Base-by-base conservation (phyloP, 495 filamentous ascomycete species). In the Neurospora intermedia region DNA sequence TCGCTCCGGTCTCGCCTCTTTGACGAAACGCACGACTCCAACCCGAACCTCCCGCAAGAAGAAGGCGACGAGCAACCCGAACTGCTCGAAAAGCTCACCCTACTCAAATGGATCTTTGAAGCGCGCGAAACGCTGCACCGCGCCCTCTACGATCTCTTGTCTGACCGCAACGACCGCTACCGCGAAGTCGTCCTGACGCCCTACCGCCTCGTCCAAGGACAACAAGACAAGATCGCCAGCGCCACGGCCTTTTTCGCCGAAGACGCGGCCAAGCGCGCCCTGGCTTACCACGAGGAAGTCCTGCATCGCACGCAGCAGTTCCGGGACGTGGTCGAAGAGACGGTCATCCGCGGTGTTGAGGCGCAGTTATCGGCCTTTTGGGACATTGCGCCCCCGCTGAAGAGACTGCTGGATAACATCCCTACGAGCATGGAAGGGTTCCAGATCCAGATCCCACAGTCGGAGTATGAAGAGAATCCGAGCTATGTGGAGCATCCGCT, bases 41-140 rank as follows among this genome's bases (percentile, higher is more conserved):
- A 89, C 71, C 93, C 93, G 4, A 93, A 96, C 75, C 87, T 91
- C 72, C 91, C 93, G 1, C 94, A 97, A 76, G 94, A 97, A 80
- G 94, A 97, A 81, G 95, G 95, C 71, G 94, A 98, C 77, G 95
- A 97, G 79, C 92, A 95, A 78, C 94, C 96, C 0, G 96, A 98
- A 82, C 85, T 98, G 0, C 85, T 98, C 2, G 96, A 99, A 81
- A 96, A 96, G 75, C 86, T 99, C 5, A 98, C 96, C 0, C 89
- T 97, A 38, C 85, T 98, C 11, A 99, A 99, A 78, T 99, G 96
- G 96, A 91, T 98, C 39, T 98, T 97, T 77, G 96, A 99, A 77
- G 92, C 92, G 7, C 90, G 94, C 7, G 96, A 99, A 80, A 86
- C 89, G 71, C 88, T 98, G 6, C 91, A 98, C 79, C 88, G 90